Evolutionary conservation across 345 rosid species (phyloP).

Genomic region (Eucalyptus caleyi): DNA sequence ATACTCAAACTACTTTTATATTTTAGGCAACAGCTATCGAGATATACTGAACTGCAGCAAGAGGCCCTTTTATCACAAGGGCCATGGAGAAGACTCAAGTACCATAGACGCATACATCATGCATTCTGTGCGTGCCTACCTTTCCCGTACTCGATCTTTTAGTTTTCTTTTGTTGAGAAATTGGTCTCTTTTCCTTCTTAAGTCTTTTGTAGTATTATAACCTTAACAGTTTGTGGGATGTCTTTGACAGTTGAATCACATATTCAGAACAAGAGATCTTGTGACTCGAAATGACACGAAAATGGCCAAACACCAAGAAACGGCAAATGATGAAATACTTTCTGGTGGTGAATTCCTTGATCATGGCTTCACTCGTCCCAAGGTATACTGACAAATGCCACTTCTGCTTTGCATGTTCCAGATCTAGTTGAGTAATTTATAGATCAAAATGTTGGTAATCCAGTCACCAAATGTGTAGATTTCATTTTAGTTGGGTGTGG

Average conservation of each 20-base stretch:
- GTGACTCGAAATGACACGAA: constrained; percentile 70
- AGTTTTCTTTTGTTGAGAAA: not conserved
- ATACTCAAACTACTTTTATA: not conserved
- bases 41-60: constrained; percentile 82
- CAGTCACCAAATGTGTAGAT: not conserved
- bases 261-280: constrained; percentile 60
- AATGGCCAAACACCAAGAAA: constrained; percentile 43
- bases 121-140: constrained; percentile 60
- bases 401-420: not conserved
- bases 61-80: constrained; percentile 73
- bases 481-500: not conserved
- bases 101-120: constrained; percentile 72
- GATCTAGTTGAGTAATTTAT: not conserved
- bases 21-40: constrained; percentile 59
- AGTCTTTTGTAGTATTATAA: not conserved
- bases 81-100: constrained; percentile 69
- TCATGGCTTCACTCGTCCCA: constrained; percentile 95
- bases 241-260: constrained; percentile 79
- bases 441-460: not conserved
- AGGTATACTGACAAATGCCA: constrained; percentile 28
- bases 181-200: not conserved
- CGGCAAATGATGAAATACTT: constrained; percentile 23
- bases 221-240: not conserved
- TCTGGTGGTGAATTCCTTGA: constrained; percentile 55
- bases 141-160: not conserved